A percentile compares a stretch with the other conserved stretches of the same genome.
These are phyloP conservation scores for Cladosporium sp. DNA, from an alignment of 2,329 filamentous ascomycete species.

Conservation along the genomic window DNA sequence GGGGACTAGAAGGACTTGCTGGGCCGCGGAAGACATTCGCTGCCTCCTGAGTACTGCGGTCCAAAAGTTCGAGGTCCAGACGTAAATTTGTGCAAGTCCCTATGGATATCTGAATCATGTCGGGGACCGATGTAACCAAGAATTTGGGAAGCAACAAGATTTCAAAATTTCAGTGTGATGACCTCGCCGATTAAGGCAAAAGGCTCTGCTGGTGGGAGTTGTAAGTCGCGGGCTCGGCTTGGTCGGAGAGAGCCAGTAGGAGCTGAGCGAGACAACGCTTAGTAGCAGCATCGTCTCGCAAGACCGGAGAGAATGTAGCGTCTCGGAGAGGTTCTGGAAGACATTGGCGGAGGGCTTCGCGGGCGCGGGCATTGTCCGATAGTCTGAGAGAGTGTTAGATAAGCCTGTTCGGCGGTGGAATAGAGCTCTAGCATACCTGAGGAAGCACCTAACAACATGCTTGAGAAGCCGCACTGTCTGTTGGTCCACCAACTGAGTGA, in stretches of 20 bases:
- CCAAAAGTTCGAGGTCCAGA: not conserved
- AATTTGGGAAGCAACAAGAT: not conserved
- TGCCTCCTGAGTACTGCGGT: not conserved
- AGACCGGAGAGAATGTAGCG: slow-evolving; percentile 92
- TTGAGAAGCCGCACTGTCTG: slow-evolving; percentile 94
- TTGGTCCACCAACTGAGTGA: slow-evolving; percentile 93
- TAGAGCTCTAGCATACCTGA: slow-evolving; percentile 51
- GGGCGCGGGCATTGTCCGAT: slow-evolving; percentile 91
- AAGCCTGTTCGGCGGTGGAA: not conserved
- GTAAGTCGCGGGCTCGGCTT: slow-evolving; percentile 30
- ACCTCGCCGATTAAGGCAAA: not conserved
- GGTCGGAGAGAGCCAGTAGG: slow-evolving; percentile 88
- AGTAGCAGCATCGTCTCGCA: slow-evolving; percentile 93
- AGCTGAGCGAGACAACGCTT: slow-evolving; percentile 97
- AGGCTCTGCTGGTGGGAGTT: slow-evolving; percentile 16
- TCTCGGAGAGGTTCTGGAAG: slow-evolving; percentile 98
- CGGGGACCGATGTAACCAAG: not conserved
- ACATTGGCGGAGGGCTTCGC: slow-evolving; percentile 91
- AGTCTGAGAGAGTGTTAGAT: slow-evolving; percentile 52
- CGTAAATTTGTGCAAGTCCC: not conserved
- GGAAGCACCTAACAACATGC: slow-evolving; percentile 95
- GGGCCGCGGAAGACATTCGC: too few species aligned
- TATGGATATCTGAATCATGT: not conserved
- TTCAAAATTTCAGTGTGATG: not conserved
- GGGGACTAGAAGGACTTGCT: not conserved